These are phyloP conservation scores for Aphanomyces euteiches DNA, from an alignment of 352 stramenopile species.

Conservation along the genomic window DNA sequence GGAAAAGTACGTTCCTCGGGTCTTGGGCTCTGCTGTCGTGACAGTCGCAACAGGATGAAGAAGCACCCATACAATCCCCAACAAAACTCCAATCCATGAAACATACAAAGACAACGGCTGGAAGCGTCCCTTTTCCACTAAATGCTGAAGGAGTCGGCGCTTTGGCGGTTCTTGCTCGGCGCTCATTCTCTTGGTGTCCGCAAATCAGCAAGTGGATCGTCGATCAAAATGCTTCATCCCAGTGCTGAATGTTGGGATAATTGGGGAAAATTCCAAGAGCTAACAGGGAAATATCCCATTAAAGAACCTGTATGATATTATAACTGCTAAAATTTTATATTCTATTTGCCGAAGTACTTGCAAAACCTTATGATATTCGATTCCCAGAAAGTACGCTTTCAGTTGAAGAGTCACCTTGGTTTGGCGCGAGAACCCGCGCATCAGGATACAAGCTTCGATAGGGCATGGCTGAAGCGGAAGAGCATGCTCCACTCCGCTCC, in stretches of 20 bases:
- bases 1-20: conserved; percentile 81
- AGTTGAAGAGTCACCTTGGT: neutral
- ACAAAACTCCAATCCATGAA: conserved; percentile 18
- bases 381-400: neutral
- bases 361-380: too few relatives aligned
- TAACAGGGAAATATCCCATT: too few relatives aligned
- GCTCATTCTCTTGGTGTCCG: too few relatives aligned
- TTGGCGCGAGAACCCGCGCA: neutral
- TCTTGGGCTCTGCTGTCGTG: conserved; percentile 81
- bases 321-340: too few relatives aligned
- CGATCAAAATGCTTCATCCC: too few relatives aligned
- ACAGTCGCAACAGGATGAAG: conserved; percentile 72
- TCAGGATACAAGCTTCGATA: neutral
- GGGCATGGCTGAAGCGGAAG: conserved; percentile 4
- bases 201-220: too few relatives aligned
- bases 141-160: conserved; percentile 18
- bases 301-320: too few relatives aligned
- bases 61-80: conserved; percentile 74
- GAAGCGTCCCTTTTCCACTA: conserved; percentile 24
- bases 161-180: neutral
- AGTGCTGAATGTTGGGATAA: too few relatives aligned
- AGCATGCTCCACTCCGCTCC: neutral
- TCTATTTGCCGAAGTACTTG: too few relatives aligned
- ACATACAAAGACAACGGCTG: conserved; percentile 17
- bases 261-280: too few relatives aligned